A percentile compares a stretch with the other conserved stretches of the same genome.
These are phyloP conservation scores for Primulina eburnea DNA, from an alignment of 257 asterid species.

Conservation along the genomic window DNA sequence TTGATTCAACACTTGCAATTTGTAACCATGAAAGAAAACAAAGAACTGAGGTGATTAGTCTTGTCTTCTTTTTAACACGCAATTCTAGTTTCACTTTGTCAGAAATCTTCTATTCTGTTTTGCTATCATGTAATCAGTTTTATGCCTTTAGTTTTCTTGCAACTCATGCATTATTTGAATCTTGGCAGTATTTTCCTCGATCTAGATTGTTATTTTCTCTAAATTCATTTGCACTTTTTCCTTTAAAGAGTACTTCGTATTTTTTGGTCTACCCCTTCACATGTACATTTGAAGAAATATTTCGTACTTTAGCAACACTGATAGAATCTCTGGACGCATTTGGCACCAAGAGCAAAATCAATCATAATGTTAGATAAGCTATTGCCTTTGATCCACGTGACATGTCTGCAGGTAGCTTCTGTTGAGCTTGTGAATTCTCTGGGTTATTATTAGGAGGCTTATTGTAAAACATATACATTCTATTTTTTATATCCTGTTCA, in stretches of 20 bases:
- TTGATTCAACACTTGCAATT: conserved; percentile 87
- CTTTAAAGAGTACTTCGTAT: too few relatives aligned
- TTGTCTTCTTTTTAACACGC: neutral
- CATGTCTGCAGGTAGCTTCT: neutral
- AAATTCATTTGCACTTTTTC: neutral
- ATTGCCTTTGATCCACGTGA: neutral
- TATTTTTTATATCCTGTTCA: neutral
- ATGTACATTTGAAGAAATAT: neutral
- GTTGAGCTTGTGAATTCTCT: neutral
- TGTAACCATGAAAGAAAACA: conserved; percentile 84
- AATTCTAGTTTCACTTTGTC: neutral
- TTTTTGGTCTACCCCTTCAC: conserved; percentile 10
- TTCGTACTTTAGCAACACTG: neutral
- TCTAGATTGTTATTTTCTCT: neutral
- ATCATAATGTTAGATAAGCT: neutral
- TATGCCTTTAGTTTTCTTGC: conserved; percentile 17
- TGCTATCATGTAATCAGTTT: conserved; percentile 4
- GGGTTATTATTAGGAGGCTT: neutral
- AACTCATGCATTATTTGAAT: conserved; percentile 9
- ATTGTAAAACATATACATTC: neutral
- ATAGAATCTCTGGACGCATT: neutral
- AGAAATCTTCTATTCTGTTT: neutral
- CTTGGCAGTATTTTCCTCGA: conserved; percentile 9
- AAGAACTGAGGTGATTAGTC: conserved; percentile 64
- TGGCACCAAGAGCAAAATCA: neutral